Evolutionary conservation across 805 yeast genomes (phyloP), one percentile per base, ranked within the genome.

Genomic region (Pichia phayaonensis): DNA sequence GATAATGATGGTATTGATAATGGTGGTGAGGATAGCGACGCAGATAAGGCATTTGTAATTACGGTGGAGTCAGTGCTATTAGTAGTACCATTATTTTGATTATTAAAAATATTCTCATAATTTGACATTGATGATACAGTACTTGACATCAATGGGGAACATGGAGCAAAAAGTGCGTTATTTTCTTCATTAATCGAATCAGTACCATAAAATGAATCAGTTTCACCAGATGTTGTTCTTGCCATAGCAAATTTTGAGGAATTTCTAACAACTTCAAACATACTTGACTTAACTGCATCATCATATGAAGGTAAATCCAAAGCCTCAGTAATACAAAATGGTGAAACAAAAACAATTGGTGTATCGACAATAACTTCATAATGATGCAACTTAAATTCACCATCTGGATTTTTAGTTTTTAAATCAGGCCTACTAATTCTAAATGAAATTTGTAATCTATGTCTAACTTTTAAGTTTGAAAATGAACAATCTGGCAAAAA

Each of bases 291-390:
- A 15, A 65, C 64, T 4, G 65, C 70, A 49, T 59, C 59, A 18
- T 67, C 69, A 53, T 69, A 49, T 69, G 79, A 48, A 64, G 76
- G 66, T 67, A 70, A 60, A 62, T 76, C 53, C 54, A 66, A 36
- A 59, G 68, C 40, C 47, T 65, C 63, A 41, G 56, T 59, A 12
- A 56, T 61, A 51, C 61, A 65, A 55, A 66, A 66, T 36, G 72
- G 71, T 13, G 81, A 75, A n/a, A 78, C 67, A 20, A 80, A 62
- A 29, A 76, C 73, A 38, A 86, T 72, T 0, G 94, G 94, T 0
- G 92, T 84, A 61, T 86, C 94, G 40, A 86, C 84, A 42, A 86
- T 79, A 21, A 86, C 90, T 58, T 86, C 95, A 59, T 82, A 86
- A 62, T 86, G 90, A 58, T 84, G 89, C 68, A 80, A 66, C 54